Evolutionary conservation across 2,329 filamentous ascomycete genomes (phyloP), one percentile per base, ranked within the genome.

Genomic region (Fusarium buharicum): DNA sequence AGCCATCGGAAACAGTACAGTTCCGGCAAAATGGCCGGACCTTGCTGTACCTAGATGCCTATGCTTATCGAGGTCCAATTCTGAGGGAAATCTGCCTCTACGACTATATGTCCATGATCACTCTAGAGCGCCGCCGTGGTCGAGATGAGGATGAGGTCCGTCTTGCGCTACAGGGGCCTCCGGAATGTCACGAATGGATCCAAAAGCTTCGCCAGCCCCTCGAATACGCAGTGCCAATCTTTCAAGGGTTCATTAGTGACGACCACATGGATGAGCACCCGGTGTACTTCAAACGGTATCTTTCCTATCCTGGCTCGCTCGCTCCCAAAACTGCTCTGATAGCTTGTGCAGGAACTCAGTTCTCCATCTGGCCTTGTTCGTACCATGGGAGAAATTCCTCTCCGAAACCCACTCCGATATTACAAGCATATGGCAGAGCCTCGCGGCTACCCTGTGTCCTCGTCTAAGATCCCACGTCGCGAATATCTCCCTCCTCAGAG

Each of bases 401-500:
- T 44, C 50, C 16, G 13, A 34, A 5, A 55, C 39, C 7, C 27
- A 40, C 0, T 5, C 24, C 7, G 27, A 55, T 40, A 50, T 55
- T 28, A 40, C 45, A 1, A 27, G 14, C 12, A 59, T 59, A 37
- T 59, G 28, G 55, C 33, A 2, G 6, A 44, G 31, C 17, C 50
- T n/a, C 20, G 28, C 10, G 43, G 28, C 14, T 40, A 34, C 27
- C 4, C 45, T 59, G 27, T 59, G 12, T 59, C 16, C n/a, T 9
- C 28, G 45, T 1, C 34, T 59, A 24, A n/a, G 17, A 14, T 59
- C n/a, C 14, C 16, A 47, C 6, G 38, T 59, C 8, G 24, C 33
- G 9, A 59, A 50, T 5, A 59, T 59, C 45, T 59, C 49, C 31
- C 49, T 59, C 22, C 45, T 59, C n/a, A 59, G 45, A 2, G 54